These are phyloP conservation scores for Soucietia sequanensis DNA, from an alignment of 805 yeast genomes.

Conservation along the genomic window DNA sequence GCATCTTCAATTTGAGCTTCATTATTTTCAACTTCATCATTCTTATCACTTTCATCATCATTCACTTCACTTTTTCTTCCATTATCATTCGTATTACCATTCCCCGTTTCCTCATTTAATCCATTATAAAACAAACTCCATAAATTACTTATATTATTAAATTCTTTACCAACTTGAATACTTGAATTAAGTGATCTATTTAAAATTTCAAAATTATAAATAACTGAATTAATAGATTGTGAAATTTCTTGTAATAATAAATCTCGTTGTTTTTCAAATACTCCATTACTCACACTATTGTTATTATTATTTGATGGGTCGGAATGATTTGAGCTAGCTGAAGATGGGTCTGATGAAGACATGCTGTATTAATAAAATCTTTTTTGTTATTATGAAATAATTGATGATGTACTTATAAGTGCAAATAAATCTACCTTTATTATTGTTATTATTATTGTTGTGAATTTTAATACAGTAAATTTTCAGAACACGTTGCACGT, in stretches of 20 bases:
- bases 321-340: no score
- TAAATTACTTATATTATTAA: constrained; percentile 65
- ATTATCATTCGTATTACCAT: constrained; percentile 1
- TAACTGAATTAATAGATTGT: constrained; percentile 59
- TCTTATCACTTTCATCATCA: background rate
- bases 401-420: no score
- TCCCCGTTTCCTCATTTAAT: constrained; percentile 22
- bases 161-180: constrained; percentile 73
- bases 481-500: no score
- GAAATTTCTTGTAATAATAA: constrained; percentile 56
- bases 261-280: constrained; percentile 60
- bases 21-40: no score
- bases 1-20: constrained; percentile 2
- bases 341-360: no score
- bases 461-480: no score
- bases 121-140: constrained; percentile 72
- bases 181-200: constrained; percentile 67
- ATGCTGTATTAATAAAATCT: no score
- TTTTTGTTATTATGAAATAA: no score
- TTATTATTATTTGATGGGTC: no score
- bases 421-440: no score
- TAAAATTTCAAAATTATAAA: constrained; percentile 60
- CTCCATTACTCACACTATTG: no score
- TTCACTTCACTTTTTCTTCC: constrained; percentile 3
- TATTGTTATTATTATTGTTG: no score